Conservation (phyloP, 441 rosid species). For the Arabidopsis lyrata region DNA sequence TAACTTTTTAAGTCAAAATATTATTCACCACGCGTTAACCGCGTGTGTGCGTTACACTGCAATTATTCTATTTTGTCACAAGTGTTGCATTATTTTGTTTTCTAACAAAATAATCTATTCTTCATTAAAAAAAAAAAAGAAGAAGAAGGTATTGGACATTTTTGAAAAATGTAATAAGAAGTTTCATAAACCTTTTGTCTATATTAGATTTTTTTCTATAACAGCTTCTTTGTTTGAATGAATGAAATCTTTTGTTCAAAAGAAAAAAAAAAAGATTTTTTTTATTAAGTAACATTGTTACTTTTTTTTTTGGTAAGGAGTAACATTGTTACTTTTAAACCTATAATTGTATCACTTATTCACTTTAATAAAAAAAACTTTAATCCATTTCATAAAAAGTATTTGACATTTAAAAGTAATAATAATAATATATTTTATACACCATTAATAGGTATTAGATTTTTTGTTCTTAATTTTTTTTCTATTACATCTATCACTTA, state of each 20-base stretch:
- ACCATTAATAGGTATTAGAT: constrained; percentile 2
- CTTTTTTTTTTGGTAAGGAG: no score
- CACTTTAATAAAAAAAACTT: neutral
- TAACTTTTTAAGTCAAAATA: constrained; percentile 33
- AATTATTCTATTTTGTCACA: constrained; percentile 20
- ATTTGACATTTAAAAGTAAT: neutral
- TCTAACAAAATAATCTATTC: neutral
- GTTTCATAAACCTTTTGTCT: neutral
- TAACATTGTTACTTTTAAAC: neutral
- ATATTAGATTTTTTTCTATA: neutral
- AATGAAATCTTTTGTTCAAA: no score
- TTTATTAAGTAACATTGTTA: neutral
- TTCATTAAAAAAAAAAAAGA: neutral
- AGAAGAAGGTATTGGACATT: neutral
- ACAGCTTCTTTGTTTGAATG: no score
- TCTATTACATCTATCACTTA: neutral
- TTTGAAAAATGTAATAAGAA: neutral
- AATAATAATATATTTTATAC: neutral
- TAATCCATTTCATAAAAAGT: neutral
- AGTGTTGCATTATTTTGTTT: constrained; percentile 14
- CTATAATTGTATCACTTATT: neutral
- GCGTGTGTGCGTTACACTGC: constrained; percentile 41
- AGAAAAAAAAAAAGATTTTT: neutral
- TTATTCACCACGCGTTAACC: constrained; percentile 44
- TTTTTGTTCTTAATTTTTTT: neutral